A percentile compares a stretch with the other conserved stretches of the same genome.
phyloP scores from a whole-genome alignment of 2,329 filamentous ascomycete genomes.

The Hyphodiscus sp. region DNA sequence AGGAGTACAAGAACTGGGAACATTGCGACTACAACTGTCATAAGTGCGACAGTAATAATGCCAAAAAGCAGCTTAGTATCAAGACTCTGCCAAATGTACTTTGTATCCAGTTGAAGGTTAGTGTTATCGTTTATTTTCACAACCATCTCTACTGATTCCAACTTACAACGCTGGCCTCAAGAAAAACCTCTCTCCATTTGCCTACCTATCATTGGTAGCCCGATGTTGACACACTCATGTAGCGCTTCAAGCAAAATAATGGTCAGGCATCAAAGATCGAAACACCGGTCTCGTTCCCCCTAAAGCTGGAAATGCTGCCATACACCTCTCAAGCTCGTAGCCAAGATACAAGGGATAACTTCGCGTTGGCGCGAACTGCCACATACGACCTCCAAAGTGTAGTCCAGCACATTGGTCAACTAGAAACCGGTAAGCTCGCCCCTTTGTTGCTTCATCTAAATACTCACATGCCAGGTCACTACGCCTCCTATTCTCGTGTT shows the following conservation, averaged over 20 bases:
- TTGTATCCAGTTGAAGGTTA: constrained; percentile 85
- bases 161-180: background rate
- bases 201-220: too few species aligned
- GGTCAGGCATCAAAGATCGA: constrained; percentile 81
- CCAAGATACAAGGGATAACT: constrained; percentile 43
- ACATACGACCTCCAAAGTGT: constrained; percentile 85
- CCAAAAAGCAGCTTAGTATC: constrained; percentile 77
- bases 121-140: constrained; percentile 11
- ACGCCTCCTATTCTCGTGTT: constrained; percentile 81
- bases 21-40: constrained; percentile 85
- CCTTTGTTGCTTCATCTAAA: background rate
- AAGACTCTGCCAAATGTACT: constrained; percentile 82
- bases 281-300: constrained; percentile 76
- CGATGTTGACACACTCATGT: constrained; percentile 5
- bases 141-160: background rate
- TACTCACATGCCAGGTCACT: constrained; percentile 53
- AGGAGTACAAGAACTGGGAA: constrained; percentile 82
- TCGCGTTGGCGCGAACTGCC: constrained; percentile 57
- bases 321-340: constrained; percentile 67
- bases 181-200: background rate
- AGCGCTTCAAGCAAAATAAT: constrained; percentile 69
- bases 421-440: constrained; percentile 59
- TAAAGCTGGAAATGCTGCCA: constrained; percentile 82
- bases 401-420: constrained; percentile 87
- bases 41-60: constrained; percentile 72